Evolutionary conservation across 345 rosid species (phyloP), one percentile per base, ranked within the genome.

Genomic region (Ailanthus altissimus): DNA sequence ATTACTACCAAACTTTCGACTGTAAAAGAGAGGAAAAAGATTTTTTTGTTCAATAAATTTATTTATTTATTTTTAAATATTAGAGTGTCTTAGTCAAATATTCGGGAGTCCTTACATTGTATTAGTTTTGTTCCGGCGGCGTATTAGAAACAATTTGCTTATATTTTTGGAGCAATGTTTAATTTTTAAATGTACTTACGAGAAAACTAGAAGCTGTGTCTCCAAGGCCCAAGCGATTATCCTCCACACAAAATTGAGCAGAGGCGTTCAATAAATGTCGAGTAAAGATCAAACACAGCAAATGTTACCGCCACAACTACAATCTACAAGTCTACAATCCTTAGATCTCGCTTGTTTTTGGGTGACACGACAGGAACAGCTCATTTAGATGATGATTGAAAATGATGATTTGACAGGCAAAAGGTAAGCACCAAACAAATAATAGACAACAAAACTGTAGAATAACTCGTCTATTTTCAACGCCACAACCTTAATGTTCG

Each of bases 341-440:
- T 50, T 51, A n/a, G 54, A 18, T 43, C 36, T 49, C 64, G 56
- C 67, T 74, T 68, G 60, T 28, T 75, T 42, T 68, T 62, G 74
- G 77, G 72, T 85, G 91, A 89, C 84, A 82, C 57, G 93, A 89
- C 93, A 75, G 85, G 84, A 85, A 87, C 88, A 87, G 87, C 90
- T 86, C 88, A 87, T 75, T 85, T 80, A 78, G 71, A 83, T 79
- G 81, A 84, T 84, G 87, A 84, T 78, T 80, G 86, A 77, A 83
- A 78, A 80, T 49, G 87, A 73, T 83, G 93, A 89, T 89, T 84
- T 85, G 93, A 86, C 83, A 50, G 86, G 77, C 20, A 77, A 87
- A 87, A 85, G 88, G 84, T 64, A 0, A 47, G 80, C 86, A 75
- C 80, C 86, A 79, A 81, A 75, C 80, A 83, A 82, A 82, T 86